Evolutionary conservation across 1,284 basidiomycete species (phyloP).

Genomic region (Wallemia mellicola): DNA sequence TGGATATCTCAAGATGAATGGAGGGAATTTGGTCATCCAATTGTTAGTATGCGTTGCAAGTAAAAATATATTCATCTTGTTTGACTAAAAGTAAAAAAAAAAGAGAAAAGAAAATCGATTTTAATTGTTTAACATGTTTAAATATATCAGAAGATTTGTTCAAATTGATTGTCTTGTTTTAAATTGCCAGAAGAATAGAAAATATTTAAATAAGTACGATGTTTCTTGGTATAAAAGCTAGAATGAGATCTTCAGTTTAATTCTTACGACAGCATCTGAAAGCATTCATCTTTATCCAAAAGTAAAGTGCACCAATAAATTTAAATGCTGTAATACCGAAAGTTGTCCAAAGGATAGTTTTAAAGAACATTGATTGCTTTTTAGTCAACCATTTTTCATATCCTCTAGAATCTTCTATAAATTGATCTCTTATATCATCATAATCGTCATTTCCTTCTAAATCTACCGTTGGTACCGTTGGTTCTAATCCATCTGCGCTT

Average conservation of each 20-base stretch:
- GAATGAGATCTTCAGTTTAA: neutral
- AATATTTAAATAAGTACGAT: neutral
- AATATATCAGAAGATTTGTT: neutral
- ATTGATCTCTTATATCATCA: neutral
- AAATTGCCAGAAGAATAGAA: neutral
- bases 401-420: constrained; percentile 13
- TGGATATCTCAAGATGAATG: constrained; percentile 82
- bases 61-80: neutral
- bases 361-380: constrained; percentile 29
- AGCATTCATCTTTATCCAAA: neutral
- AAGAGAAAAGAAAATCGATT: too few species aligned
- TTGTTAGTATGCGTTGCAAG: neutral
- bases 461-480: constrained; percentile 2
- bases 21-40: constrained; percentile 21
- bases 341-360: constrained; percentile 61
- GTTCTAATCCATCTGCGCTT: constrained; percentile 14
- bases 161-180: neutral
- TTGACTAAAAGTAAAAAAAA: neutral
- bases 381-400: constrained; percentile 17
- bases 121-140: neutral
- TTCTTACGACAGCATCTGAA: constrained; percentile 1
- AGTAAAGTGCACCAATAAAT: constrained; percentile 19
- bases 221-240: neutral
- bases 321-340: constrained; percentile 51
- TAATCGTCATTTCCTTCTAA: too few species aligned